Percentiles rank a stretch among this genome's conserved stretches.
Conservation (phyloP, 1,284 basidiomycete species). For the Coniferiporia weirii region DNA sequence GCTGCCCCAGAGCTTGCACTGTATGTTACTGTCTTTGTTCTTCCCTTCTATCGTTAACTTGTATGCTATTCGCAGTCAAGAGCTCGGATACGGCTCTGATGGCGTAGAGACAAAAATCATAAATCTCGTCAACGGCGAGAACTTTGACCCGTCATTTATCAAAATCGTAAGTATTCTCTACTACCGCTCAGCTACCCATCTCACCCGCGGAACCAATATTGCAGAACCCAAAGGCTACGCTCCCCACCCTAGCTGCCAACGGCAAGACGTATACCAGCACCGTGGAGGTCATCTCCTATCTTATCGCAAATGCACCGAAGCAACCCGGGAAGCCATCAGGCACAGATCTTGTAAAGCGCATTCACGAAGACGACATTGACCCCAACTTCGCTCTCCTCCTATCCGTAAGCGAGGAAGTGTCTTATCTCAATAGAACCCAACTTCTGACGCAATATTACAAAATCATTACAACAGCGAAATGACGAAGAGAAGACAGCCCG, state of each 20-base stretch:
- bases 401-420: slow-evolving; percentile 33
- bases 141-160: slow-evolving; percentile 56
- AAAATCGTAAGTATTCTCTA: slow-evolving; percentile 35
- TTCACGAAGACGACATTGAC: slow-evolving; percentile 53
- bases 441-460: too few relatives aligned
- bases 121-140: slow-evolving; percentile 50
- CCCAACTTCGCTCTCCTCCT: slow-evolving; percentile 52
- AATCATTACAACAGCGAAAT: slow-evolving; percentile 32
- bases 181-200: too few relatives aligned
- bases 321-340: slow-evolving; percentile 34
- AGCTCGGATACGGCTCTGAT: slow-evolving; percentile 37
- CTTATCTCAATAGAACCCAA: background rate
- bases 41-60: background rate
- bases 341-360: slow-evolving; percentile 35
- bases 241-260: slow-evolving; percentile 46
- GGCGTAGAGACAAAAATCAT: slow-evolving; percentile 34
- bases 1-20: slow-evolving; percentile 44
- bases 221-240: slow-evolving; percentile 49
- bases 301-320: slow-evolving; percentile 41
- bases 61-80: slow-evolving; percentile 27
- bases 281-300: slow-evolving; percentile 41
- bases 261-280: slow-evolving; percentile 45
- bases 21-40: slow-evolving; percentile 24
- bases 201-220: background rate
- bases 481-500: slow-evolving; percentile 49